These are phyloP conservation scores for Gracilaria gracilis DNA, from an alignment of 23 red algal species.

Conservation along the genomic window DNA sequence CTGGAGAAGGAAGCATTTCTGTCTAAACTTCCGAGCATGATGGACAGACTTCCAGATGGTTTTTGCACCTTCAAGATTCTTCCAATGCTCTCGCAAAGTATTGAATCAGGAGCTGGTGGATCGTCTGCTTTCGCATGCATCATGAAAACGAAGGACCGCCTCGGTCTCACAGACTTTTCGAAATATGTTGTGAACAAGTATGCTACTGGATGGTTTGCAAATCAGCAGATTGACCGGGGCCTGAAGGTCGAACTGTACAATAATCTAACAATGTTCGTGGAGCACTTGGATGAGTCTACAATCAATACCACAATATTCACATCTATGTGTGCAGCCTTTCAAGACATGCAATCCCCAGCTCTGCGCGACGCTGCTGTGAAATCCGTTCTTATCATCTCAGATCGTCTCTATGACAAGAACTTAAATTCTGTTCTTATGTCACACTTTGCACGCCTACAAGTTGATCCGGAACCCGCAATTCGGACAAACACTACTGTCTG, in stretches of 20 bases:
- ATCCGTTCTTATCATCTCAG: slow-evolving; percentile 72
- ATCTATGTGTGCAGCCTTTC: slow-evolving; percentile 76
- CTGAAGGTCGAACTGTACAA: slow-evolving; percentile 74
- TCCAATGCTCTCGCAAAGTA: slow-evolving; percentile 77
- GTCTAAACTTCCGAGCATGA: slow-evolving; percentile 58
- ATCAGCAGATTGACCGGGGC: slow-evolving; percentile 60
- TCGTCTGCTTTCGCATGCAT: slow-evolving; percentile 59
- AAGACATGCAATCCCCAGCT: slow-evolving; percentile 73
- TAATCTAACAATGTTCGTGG: slow-evolving; percentile 74
- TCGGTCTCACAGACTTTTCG: slow-evolving; percentile 62
- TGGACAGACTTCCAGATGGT: slow-evolving; percentile 78
- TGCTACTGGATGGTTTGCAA: slow-evolving; percentile 70
- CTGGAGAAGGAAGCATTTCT: slow-evolving; percentile 86
- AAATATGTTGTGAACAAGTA: slow-evolving; percentile 77
- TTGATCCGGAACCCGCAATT: slow-evolving; percentile 96
- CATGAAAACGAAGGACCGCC: slow-evolving; percentile 66
- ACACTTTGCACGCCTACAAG: slow-evolving; percentile 91
- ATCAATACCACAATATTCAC: slow-evolving; percentile 88
- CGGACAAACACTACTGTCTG: slow-evolving; percentile 99
- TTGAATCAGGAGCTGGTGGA: slow-evolving; percentile 72
- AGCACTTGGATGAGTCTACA: slow-evolving; percentile 50
- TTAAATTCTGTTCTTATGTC: slow-evolving; percentile 94
- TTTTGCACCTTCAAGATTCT: slow-evolving; percentile 91
- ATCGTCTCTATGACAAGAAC: slow-evolving; percentile 82
- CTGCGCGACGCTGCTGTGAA: slow-evolving; percentile 93